Percentiles rank a stretch among this genome's conserved stretches.
Evolutionary conservation across 2,329 filamentous ascomycete species (phyloP).

Genomic region (Aspergillus intermedius): DNA sequence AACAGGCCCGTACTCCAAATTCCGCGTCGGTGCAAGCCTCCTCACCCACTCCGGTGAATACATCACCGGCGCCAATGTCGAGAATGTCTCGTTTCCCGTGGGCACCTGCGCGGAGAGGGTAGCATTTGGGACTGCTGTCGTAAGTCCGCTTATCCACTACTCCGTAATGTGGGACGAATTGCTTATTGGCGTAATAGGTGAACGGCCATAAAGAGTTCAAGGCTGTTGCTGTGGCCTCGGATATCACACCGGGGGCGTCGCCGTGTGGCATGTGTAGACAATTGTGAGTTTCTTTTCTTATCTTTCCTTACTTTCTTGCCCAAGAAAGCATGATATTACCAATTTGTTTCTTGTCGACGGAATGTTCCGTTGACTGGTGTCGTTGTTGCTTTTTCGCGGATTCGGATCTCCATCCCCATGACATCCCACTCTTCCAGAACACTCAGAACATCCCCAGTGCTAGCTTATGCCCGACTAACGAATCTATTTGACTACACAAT

Average conservation of each 20-base stretch:
- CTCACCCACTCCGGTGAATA: slow-evolving; percentile 54
- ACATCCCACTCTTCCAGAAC: background rate
- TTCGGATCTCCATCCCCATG: background rate
- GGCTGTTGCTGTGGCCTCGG: slow-evolving; percentile 79
- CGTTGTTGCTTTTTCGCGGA: background rate
- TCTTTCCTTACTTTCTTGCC: background rate
- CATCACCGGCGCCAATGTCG: slow-evolving; percentile 77
- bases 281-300: slow-evolving; percentile 50
- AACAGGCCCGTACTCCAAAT: slow-evolving; percentile 74
- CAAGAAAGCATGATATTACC: background rate
- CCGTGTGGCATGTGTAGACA: slow-evolving; percentile 97
- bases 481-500: background rate
- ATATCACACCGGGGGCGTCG: slow-evolving; percentile 59
- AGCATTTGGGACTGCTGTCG: slow-evolving; percentile 74
- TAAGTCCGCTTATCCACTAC: slow-evolving; percentile 18
- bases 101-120: slow-evolving; percentile 93
- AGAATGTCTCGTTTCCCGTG: slow-evolving; percentile 89
- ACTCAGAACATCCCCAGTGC: too few species aligned
- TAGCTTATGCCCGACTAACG: slow-evolving; percentile 2
- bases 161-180: background rate
- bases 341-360: too few species aligned
- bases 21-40: slow-evolving; percentile 80
- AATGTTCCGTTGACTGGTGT: too few species aligned
- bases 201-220: slow-evolving; percentile 54
- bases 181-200: slow-evolving; percentile 22